These are phyloP conservation scores for Didymella lethalis DNA, from an alignment of 2,329 filamentous ascomycete species.

Conservation along the genomic window DNA sequence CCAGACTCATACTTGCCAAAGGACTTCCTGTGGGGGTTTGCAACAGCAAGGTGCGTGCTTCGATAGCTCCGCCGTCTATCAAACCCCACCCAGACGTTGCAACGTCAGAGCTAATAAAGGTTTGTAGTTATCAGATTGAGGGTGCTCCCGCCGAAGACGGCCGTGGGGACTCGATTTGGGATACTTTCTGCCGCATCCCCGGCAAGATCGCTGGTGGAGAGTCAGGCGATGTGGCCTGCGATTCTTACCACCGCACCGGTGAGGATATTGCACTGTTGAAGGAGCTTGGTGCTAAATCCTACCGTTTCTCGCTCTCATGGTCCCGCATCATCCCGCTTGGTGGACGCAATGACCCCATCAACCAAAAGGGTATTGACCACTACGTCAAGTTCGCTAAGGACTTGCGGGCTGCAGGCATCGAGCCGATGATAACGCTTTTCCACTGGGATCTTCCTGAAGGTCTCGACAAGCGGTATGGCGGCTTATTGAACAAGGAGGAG, in stretches of 20 bases:
- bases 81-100: constrained; percentile 34
- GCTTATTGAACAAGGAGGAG: constrained; percentile 80
- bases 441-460: constrained; percentile 88
- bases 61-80: constrained; percentile 24
- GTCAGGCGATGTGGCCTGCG: constrained; percentile 80
- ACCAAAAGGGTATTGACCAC: constrained; percentile 77
- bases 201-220: constrained; percentile 83
- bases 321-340: constrained; percentile 86
- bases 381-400: constrained; percentile 83
- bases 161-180: constrained; percentile 85
- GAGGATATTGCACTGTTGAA: constrained; percentile 83
- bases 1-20: constrained; percentile 49
- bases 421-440: constrained; percentile 81
- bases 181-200: constrained; percentile 81
- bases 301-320: constrained; percentile 87
- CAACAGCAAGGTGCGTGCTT: constrained; percentile 52
- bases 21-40: constrained; percentile 53
- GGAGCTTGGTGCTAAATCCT: constrained; percentile 73
- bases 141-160: constrained; percentile 77
- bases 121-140: constrained; percentile 84
- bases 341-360: constrained; percentile 81
- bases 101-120: constrained; percentile 30
- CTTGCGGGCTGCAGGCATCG: constrained; percentile 77
- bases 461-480: constrained; percentile 78
- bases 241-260: constrained; percentile 81